Evolutionary conservation across 2,329 filamentous ascomycete genomes (phyloP).

Genomic region (Clonostachys solani): DNA sequence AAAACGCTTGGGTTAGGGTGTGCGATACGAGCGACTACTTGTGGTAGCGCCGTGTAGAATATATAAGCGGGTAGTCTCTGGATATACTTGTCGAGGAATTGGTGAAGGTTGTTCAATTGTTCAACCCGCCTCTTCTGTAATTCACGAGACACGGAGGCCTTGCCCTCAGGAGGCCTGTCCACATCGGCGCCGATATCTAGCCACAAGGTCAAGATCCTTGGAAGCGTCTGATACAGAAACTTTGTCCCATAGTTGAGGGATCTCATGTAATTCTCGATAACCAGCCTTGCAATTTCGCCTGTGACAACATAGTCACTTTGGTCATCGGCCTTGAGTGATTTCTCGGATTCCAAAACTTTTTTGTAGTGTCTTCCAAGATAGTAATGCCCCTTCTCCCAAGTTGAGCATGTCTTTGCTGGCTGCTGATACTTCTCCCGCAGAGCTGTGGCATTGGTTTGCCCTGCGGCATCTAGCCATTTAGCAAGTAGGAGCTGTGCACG

Average conservation of each 20-base stretch:
- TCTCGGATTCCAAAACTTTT: constrained; percentile 88
- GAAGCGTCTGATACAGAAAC: constrained; percentile 92
- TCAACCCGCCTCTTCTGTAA: constrained; percentile 53
- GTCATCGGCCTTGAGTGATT: constrained; percentile 68
- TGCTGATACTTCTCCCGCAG: constrained; percentile 80
- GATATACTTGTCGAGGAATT: constrained; percentile 76
- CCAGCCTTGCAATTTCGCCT: constrained; percentile 80
- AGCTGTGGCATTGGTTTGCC: constrained; percentile 80
- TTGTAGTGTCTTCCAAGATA: constrained; percentile 97
- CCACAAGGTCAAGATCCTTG: constrained; percentile 90
- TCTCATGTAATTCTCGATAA: constrained; percentile 90
- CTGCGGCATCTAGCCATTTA: constrained; percentile 95
- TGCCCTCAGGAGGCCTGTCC: constrained; percentile 55
- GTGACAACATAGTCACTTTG: constrained; percentile 73
- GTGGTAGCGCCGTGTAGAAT: constrained; percentile 80
- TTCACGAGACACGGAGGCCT: constrained; percentile 46
- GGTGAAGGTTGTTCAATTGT: constrained; percentile 66
- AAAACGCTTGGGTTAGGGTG: constrained; percentile 79
- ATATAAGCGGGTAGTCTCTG: constrained; percentile 68
- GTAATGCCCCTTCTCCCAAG: constrained; percentile 97
- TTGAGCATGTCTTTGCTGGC: constrained; percentile 63
- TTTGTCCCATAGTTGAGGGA: constrained; percentile 88
- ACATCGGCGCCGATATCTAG: constrained; percentile 81
- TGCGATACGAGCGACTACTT: constrained; percentile 93
- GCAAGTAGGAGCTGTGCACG: constrained; percentile 84